Conservation (phyloP, 163 green algal species). For the Trebouxia gelatinosa region DNA sequence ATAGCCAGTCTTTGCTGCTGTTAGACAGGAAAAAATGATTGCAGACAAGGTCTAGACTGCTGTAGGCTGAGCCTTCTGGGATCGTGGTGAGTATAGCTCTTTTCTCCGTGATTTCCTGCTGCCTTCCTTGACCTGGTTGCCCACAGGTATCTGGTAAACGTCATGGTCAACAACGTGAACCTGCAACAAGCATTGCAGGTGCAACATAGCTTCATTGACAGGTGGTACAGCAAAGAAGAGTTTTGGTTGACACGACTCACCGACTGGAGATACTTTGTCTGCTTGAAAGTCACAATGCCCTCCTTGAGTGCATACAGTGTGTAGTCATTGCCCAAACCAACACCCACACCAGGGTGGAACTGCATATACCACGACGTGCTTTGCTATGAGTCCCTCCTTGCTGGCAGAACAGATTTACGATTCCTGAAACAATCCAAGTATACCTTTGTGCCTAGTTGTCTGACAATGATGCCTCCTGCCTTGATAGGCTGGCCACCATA, state of each 20-base stretch:
- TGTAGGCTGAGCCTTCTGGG: no score
- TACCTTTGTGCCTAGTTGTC: conserved; percentile 90
- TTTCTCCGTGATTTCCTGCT: conserved; percentile 44
- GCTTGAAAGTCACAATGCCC: conserved; percentile 94
- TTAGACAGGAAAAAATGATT: background rate
- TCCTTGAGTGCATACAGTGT: conserved; percentile 91
- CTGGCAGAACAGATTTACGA: background rate
- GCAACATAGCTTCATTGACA: background rate
- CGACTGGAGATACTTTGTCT: conserved; percentile 69
- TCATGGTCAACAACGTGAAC: conserved; percentile 53
- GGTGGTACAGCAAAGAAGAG: background rate
- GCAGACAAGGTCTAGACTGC: background rate
- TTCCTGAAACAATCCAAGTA: background rate
- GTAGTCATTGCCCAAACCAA: conserved; percentile 91
- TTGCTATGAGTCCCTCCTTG: background rate
- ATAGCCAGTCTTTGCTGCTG: no score
- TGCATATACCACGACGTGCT: conserved; percentile 46
- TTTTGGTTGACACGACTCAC: conserved; percentile 19
- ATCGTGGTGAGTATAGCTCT: conserved; percentile 29
- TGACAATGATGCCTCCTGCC: conserved; percentile 94
- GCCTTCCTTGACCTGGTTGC: conserved; percentile 46
- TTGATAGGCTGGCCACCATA: conserved; percentile 93
- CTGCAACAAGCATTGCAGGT: background rate
- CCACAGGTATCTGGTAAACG: conserved; percentile 55
- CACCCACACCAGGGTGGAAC: conserved; percentile 91